phyloP scores from a whole-genome alignment of 2,329 filamentous ascomycete species.

The Allantophomopsis lycopodina region DNA sequence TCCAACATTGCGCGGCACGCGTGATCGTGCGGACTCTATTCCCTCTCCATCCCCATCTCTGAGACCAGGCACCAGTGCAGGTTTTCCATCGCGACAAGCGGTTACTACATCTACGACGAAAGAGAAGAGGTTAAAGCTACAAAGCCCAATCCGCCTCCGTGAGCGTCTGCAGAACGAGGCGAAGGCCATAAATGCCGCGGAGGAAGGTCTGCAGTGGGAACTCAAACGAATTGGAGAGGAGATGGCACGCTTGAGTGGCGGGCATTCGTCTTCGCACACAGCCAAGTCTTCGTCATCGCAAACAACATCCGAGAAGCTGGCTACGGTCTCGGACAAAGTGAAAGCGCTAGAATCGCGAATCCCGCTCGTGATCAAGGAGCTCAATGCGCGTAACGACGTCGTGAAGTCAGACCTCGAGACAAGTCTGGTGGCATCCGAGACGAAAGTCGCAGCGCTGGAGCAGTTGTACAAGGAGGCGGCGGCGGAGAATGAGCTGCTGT shows the following conservation, averaged over 20 bases:
- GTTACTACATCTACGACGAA: too few relatives aligned
- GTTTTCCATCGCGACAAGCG: too few relatives aligned
- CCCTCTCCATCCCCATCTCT: constrained; percentile 8
- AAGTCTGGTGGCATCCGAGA: constrained; percentile 60
- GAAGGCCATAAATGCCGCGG: constrained; percentile 55
- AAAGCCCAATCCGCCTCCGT: constrained; percentile 62
- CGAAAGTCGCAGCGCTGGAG: constrained; percentile 69
- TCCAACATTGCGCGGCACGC: constrained; percentile 12
- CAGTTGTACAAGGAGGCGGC: constrained; percentile 79
- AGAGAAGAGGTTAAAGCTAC: constrained; percentile 41
- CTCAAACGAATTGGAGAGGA: constrained; percentile 71
- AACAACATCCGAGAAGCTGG: constrained; percentile 1
- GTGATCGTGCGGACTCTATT: constrained; percentile 5
- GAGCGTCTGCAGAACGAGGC: constrained; percentile 79
- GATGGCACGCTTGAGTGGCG: constrained; percentile 43
- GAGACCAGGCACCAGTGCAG: constrained; percentile 2
- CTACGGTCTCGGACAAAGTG: constrained; percentile 42
- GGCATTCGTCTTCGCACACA: constrained; percentile 16
- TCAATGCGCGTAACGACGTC: constrained; percentile 44
- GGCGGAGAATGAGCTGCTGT: constrained; percentile 85
- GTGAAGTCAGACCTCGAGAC: constrained; percentile 61
- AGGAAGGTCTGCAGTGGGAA: constrained; percentile 59
- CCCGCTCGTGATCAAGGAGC: constrained; percentile 40
- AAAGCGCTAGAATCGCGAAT: constrained; percentile 55
- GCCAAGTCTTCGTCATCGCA: constrained; percentile 18